These are phyloP conservation scores for Hirsutella minnesotensis DNA, from an alignment of 2,329 filamentous ascomycete species.

Conservation along the genomic window DNA sequence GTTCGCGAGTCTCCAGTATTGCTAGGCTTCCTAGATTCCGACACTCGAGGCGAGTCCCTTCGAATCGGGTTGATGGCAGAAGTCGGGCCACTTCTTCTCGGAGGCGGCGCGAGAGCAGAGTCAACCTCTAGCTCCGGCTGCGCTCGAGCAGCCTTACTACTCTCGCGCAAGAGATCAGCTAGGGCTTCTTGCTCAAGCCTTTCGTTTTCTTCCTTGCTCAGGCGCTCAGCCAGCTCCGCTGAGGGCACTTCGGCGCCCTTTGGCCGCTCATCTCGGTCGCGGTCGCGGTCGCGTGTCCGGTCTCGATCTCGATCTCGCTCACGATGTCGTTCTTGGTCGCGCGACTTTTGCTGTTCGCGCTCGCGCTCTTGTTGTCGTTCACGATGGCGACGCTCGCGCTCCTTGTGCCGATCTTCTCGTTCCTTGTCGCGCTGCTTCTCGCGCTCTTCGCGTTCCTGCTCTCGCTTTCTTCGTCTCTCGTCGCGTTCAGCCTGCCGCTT, in stretches of 20 bases:
- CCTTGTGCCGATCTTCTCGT: constrained; percentile 24
- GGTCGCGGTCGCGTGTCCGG: constrained; percentile 20
- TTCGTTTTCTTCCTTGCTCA: constrained; percentile 46
- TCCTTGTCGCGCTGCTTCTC: constrained; percentile 26
- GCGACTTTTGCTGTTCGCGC: neutral
- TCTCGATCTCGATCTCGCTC: constrained; percentile 1
- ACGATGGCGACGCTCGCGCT: constrained; percentile 22
- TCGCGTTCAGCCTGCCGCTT: constrained; percentile 39
- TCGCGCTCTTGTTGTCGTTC: constrained; percentile 15
- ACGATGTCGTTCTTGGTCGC: constrained; percentile 19
- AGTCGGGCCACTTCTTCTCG: constrained; percentile 36
- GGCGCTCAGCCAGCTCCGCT: constrained; percentile 37
- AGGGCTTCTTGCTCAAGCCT: constrained; percentile 46
- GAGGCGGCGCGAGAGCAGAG: constrained; percentile 42
- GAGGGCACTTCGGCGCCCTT: constrained; percentile 26
- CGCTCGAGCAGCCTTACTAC: constrained; percentile 34
- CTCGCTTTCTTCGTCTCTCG: constrained; percentile 34
- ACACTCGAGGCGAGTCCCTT: constrained; percentile 29
- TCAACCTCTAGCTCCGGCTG: constrained; percentile 46
- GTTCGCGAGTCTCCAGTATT: constrained; percentile 19
- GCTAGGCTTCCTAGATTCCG: constrained; percentile 27
- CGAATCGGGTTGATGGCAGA: constrained; percentile 48
- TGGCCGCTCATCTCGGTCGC: constrained; percentile 18
- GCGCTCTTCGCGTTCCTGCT: constrained; percentile 36
- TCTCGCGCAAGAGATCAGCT: constrained; percentile 47